phyloP scores from a whole-genome alignment of 2,329 filamentous ascomycete species.

The Ramularia collo-cygni region DNA sequence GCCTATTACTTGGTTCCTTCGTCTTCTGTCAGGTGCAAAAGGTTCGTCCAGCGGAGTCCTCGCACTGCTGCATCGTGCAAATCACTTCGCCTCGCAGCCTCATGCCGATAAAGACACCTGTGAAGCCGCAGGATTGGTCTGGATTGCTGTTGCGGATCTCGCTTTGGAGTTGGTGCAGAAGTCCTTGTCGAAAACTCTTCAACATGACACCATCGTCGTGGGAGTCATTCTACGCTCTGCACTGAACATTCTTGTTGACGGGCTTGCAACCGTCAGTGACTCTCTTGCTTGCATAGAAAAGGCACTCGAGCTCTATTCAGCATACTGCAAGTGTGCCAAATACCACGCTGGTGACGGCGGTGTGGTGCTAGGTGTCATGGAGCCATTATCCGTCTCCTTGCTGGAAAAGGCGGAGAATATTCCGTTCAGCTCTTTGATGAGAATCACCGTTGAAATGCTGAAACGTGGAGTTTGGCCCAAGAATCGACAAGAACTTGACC shows the following conservation, averaged over 20 bases:
- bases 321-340: conserved; percentile 45
- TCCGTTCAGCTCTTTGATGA: conserved; percentile 10
- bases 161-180: conserved; percentile 6
- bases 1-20: conserved; percentile 15
- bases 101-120: neutral
- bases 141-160: conserved; percentile 14
- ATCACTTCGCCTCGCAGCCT: conserved; percentile 5
- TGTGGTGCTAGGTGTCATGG: conserved; percentile 59
- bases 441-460: conserved; percentile 15
- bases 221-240: conserved; percentile 53
- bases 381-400: conserved; percentile 34
- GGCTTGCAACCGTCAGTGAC: conserved; percentile 37
- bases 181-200: conserved; percentile 3
- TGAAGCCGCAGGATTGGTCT: conserved; percentile 7
- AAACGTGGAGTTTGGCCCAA: conserved; percentile 43
- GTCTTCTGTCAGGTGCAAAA: conserved; percentile 13
- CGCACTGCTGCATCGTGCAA: conserved; percentile 13
- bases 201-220: conserved; percentile 12
- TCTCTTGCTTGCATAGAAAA: conserved; percentile 5
- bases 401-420: conserved; percentile 10
- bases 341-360: conserved; percentile 62
- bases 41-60: conserved; percentile 12
- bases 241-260: conserved; percentile 59
- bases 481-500: conserved; percentile 58
- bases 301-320: conserved; percentile 25